Conservation (phyloP, 2,329 filamentous ascomycete species). For the Hypoxylon sp. region DNA sequence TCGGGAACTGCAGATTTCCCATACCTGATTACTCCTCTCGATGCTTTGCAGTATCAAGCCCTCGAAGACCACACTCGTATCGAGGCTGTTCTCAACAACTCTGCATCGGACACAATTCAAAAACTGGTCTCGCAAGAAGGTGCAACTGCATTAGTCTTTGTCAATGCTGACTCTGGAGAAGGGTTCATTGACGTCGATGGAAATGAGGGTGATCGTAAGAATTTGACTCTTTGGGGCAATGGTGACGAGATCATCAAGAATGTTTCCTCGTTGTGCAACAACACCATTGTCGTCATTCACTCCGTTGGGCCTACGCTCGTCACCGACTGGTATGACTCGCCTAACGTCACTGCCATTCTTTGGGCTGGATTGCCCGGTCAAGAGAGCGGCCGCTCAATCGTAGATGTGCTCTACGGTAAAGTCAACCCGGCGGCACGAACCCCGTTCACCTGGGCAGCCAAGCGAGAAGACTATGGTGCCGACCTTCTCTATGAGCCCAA, state of each 20-base stretch:
- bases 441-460: slow-evolving; percentile 84
- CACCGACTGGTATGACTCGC: slow-evolving; percentile 79
- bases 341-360: slow-evolving; percentile 86
- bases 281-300: slow-evolving; percentile 94
- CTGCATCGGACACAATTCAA: slow-evolving; percentile 72
- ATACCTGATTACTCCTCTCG: slow-evolving; percentile 81
- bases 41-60: slow-evolving; percentile 76
- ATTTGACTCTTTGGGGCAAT: slow-evolving; percentile 89
- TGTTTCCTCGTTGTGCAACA: slow-evolving; percentile 82
- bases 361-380: slow-evolving; percentile 88
- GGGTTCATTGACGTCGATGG: slow-evolving; percentile 86
- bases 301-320: slow-evolving; percentile 85
- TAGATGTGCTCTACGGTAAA: slow-evolving; percentile 86
- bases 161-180: slow-evolving; percentile 88
- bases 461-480: slow-evolving; percentile 76
- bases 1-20: slow-evolving; percentile 81
- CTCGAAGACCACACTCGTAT: slow-evolving; percentile 70
- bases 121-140: slow-evolving; percentile 73
- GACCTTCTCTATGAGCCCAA: slow-evolving; percentile 78
- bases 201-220: slow-evolving; percentile 90
- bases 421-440: slow-evolving; percentile 83
- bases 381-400: slow-evolving; percentile 84
- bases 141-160: slow-evolving; percentile 86
- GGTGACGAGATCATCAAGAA: slow-evolving; percentile 87
- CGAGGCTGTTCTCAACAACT: slow-evolving; percentile 78